phyloP scores from a whole-genome alignment of 768 basidiomycete genomes.

The Crepidotus variabilis region DNA sequence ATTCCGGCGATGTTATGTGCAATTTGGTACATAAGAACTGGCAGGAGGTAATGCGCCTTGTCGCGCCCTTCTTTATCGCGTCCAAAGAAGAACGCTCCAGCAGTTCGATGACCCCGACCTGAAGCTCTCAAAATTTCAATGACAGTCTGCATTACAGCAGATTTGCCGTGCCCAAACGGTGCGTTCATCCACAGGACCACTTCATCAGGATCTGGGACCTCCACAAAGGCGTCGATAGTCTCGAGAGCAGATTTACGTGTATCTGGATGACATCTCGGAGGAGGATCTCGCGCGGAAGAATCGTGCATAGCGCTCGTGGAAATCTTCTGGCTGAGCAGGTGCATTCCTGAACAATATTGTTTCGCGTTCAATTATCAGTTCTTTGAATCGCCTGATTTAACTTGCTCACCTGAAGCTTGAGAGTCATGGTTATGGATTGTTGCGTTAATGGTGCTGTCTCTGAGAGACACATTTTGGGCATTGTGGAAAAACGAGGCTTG shows the following conservation, averaged over 20 bases:
- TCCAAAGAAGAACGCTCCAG: conserved; percentile 15
- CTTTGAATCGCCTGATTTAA: no score
- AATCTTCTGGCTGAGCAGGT: neutral
- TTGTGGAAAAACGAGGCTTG: no score
- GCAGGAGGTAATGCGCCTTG: conserved; percentile 4
- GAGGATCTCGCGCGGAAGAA: conserved; percentile 1
- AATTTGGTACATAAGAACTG: conserved; percentile 13
- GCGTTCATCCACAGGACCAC: conserved; percentile 12
- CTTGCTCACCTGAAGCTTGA: no score
- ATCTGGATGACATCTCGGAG: conserved; percentile 14
- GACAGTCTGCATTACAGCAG: conserved; percentile 12
- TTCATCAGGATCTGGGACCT: neutral
- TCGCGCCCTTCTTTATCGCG: conserved; percentile 1
- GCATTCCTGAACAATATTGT: neutral
- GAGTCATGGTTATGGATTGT: no score
- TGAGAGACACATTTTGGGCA: no score
- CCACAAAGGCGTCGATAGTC: conserved; percentile 12
- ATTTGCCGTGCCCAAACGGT: conserved; percentile 15
- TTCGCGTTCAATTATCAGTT: no score
- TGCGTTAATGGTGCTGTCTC: no score
- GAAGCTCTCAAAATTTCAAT: conserved; percentile 7
- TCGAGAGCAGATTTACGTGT: conserved; percentile 11
- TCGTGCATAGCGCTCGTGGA: neutral
- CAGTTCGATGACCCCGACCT: neutral
- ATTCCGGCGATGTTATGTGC: conserved; percentile 9